phyloP scores from a whole-genome alignment of 1,139 yeast species.

The Debaryomyces coudertii region DNA sequence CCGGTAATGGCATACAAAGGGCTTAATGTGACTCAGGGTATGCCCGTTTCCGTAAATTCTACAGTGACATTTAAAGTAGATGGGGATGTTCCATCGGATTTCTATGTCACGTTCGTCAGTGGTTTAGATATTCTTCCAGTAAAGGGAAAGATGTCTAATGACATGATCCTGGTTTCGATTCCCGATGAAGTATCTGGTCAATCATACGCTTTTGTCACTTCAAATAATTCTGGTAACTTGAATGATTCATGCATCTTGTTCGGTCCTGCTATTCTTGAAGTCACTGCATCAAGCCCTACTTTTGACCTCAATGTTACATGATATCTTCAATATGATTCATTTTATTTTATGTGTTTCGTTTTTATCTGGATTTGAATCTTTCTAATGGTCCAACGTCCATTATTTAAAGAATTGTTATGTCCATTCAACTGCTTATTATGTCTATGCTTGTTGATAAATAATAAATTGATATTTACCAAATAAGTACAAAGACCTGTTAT shows the following conservation, averaged over 20 bases:
- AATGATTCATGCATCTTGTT: not conserved
- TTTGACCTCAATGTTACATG: not conserved
- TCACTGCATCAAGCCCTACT: not conserved
- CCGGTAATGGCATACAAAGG: constrained; percentile 4
- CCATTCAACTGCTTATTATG: too few species aligned
- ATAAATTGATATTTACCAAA: too few species aligned
- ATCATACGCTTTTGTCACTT: constrained; percentile 1
- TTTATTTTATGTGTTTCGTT: not conserved
- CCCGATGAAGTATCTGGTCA: not conserved
- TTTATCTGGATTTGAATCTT: too few species aligned
- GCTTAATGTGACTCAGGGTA: constrained; percentile 1
- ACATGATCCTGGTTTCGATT: not conserved
- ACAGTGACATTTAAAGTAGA: not conserved
- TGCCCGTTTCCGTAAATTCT: not conserved
- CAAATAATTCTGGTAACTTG: not conserved
- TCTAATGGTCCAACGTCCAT: too few species aligned
- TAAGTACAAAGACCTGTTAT: too few species aligned
- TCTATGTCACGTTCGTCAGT: constrained; percentile 1
- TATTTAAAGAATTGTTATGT: too few species aligned
- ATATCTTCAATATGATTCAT: not conserved
- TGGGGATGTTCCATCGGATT: constrained; percentile 1
- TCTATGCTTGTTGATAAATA: too few species aligned
- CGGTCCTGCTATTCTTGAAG: constrained; percentile 1
- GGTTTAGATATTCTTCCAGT: constrained; percentile 3
- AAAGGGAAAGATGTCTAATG: not conserved